Conservation (phyloP, 2,329 filamentous ascomycete genomes). For the Paracamarosporium sp. region DNA sequence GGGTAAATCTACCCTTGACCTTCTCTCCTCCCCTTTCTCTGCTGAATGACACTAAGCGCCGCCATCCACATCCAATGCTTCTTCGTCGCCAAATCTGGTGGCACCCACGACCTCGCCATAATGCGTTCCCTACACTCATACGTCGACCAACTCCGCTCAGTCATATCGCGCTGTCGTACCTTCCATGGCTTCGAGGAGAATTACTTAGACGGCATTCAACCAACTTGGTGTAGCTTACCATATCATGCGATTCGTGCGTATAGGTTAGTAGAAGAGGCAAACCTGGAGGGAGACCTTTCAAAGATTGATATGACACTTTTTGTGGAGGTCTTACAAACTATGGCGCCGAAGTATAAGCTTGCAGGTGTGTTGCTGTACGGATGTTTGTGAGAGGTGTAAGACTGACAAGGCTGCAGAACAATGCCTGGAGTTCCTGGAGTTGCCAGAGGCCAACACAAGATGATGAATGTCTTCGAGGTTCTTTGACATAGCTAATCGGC, state of each 20-base stretch:
- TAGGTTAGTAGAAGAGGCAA: conserved; percentile 2
- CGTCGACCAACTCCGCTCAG: conserved; percentile 8
- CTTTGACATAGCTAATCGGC: too few relatives aligned
- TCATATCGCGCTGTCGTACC: conserved; percentile 8
- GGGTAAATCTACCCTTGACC: not conserved
- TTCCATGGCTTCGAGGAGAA: conserved; percentile 19
- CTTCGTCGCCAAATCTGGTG: conserved; percentile 7
- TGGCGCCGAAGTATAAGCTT: conserved; percentile 15
- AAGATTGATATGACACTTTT: conserved; percentile 7
- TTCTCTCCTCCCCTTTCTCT: not conserved
- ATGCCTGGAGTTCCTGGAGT: conserved; percentile 7
- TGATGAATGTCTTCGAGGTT: not conserved
- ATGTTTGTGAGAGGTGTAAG: not conserved
- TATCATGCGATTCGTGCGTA: conserved; percentile 11
- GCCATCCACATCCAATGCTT: conserved; percentile 21
- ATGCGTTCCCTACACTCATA: conserved; percentile 8
- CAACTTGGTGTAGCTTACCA: conserved; percentile 18
- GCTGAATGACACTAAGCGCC: too few relatives aligned
- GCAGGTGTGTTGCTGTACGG: conserved; percentile 8
- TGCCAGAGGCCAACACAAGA: not conserved
- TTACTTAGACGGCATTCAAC: conserved; percentile 17
- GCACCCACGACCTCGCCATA: conserved; percentile 1
- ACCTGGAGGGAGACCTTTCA: not conserved
- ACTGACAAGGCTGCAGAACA: not conserved
- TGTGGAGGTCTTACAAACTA: conserved; percentile 7